Evolutionary conservation across 2,329 filamentous ascomycete species (phyloP).

Genomic region (Ophiostoma sp.): DNA sequence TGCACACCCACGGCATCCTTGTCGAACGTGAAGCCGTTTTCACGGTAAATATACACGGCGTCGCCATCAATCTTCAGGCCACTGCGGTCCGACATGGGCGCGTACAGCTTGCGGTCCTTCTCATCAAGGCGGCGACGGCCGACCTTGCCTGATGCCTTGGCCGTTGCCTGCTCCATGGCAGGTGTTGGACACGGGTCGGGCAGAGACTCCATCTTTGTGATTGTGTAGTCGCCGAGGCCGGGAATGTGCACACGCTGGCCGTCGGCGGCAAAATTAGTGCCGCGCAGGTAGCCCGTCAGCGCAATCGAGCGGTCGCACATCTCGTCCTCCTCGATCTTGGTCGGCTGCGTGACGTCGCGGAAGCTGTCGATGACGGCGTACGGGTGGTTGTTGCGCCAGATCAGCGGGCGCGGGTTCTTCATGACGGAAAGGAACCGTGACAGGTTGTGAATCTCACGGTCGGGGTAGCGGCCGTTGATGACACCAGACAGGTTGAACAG

Average conservation of each 20-base stretch:
- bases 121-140: conserved; percentile 73
- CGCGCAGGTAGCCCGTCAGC: conserved; percentile 86
- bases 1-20: conserved; percentile 62
- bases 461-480: conserved; percentile 92
- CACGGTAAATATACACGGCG: conserved; percentile 78
- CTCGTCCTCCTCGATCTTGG: conserved; percentile 77
- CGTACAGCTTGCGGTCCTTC: conserved; percentile 94
- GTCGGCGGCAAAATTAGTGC: conserved; percentile 84
- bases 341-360: conserved; percentile 89
- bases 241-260: conserved; percentile 87
- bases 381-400: conserved; percentile 95
- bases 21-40: conserved; percentile 71
- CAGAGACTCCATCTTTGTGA: conserved; percentile 76
- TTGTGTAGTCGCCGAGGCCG: conserved; percentile 81
- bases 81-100: conserved; percentile 96
- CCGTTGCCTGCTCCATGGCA: conserved; percentile 77
- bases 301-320: conserved; percentile 90
- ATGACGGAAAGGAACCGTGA: conserved; percentile 95
- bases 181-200: conserved; percentile 96
- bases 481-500: conserved; percentile 95
- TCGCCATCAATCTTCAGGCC: conserved; percentile 95
- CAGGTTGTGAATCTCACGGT: conserved; percentile 92
- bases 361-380: conserved; percentile 93
- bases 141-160: conserved; percentile 77
- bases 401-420: conserved; percentile 95